Percentiles rank a stretch among this genome's conserved stretches.
These are phyloP conservation scores for Torulaspora franciscae DNA, from an alignment of 805 yeast genomes.

Conservation along the genomic window DNA sequence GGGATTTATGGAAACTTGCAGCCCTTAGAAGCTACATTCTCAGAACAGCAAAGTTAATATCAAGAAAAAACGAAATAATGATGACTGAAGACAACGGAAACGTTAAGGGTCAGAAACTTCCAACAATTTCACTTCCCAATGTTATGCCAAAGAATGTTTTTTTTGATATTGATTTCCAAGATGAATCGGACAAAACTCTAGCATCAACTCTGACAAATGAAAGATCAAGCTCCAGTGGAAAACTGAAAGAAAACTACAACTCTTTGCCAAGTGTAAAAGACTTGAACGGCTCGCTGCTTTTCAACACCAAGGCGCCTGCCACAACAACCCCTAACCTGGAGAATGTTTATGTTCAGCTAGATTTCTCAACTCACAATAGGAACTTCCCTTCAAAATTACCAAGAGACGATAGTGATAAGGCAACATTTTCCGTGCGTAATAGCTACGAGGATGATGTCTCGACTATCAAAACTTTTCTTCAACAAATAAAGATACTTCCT, in stretches of 20 bases:
- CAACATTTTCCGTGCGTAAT: constrained; percentile 38
- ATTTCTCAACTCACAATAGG: constrained; percentile 19
- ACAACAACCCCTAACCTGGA: constrained; percentile 39
- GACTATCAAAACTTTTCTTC: constrained; percentile 53
- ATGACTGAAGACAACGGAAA: constrained; percentile 16
- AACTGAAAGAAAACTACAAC: not conserved
- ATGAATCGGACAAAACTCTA: constrained; percentile 8
- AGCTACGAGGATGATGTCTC: constrained; percentile 68
- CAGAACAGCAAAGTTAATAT: constrained; percentile 46
- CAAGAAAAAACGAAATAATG: constrained; percentile 32
- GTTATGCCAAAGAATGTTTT: constrained; percentile 49
- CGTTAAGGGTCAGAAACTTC: constrained; percentile 28
- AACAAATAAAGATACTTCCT: constrained; percentile 51
- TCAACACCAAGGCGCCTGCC: constrained; percentile 39
- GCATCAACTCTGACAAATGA: not conserved
- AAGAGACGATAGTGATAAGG: constrained; percentile 15
- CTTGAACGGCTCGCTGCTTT: constrained; percentile 35
- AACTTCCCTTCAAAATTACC: constrained; percentile 8
- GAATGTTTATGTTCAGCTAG: constrained; percentile 45
- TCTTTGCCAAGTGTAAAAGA: constrained; percentile 18
- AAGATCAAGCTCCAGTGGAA: constrained; percentile 1
- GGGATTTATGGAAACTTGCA: constrained; percentile 79
- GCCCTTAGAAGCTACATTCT: constrained; percentile 62
- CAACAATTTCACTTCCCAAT: constrained; percentile 15
- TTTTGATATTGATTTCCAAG: constrained; percentile 39